Evolutionary conservation across 192 early-diverging fungal species (phyloP), one percentile per base, ranked within the genome.

Genomic region (Coemansia sp.): DNA sequence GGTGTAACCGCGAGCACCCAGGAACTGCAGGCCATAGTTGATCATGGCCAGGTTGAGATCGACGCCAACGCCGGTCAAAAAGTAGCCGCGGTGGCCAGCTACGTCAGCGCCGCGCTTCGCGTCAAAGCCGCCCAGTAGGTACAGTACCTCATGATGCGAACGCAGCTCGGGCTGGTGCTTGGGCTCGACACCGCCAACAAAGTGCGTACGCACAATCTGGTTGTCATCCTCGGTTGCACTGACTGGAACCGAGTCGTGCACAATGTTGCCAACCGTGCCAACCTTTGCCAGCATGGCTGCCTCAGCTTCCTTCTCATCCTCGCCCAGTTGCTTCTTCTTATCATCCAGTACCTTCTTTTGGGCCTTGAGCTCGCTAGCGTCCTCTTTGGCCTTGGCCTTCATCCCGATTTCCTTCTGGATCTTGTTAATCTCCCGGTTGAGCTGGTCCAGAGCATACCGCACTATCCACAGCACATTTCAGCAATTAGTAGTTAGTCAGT

Each of bases 51-150:
- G 83, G 79, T 97, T 97, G 62, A 99, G 83, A 66, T 98, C 95
- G 24, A 99, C 95, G 74, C 95, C 97, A 5, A 85, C 87, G 42
- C 92, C 92, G 7, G 90, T 94, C 61, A 99, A 84, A 81, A 99
- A 99, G 74, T 95, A 99, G n/a, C 94, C 97, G 63, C 97, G 94
- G 83, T 99, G 97, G 14, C 96, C 95, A 23, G 97, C 95, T 40
- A 98, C 89, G 59, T 96, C 96, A 63, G 92, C 87, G 73, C 93
- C 95, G 65, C 95, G 84, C 56, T 90, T 86, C 57, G 86, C 81
- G 64, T 97, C 95, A 70, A 90, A 97, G 28, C 92, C 95, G 59
- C 85, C 92, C 42, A 98, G 81, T 61, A 91, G 88, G 64, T 92
- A 85, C 72, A 99, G 78, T 4, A 99, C 91, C 82, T 99, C 96